Evolutionary conservation across 805 yeast species (phyloP).

Genomic region (Lipomyces spencermartinsiae): DNA sequence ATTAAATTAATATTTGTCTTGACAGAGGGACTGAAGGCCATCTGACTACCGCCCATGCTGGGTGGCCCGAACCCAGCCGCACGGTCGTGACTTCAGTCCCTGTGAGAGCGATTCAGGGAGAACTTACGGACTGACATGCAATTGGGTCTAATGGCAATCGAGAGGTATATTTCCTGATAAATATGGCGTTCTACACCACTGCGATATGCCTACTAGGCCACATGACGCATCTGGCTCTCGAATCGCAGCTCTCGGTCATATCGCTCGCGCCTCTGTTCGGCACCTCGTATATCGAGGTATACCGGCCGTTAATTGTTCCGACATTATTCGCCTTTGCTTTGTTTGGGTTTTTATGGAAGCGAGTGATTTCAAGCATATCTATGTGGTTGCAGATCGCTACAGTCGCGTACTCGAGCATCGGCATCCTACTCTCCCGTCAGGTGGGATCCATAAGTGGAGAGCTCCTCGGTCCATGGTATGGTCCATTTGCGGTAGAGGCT

Average conservation of each 20-base stretch:
- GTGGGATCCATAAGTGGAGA: constrained; percentile 7
- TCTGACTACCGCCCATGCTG: no score
- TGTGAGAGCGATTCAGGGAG: no score
- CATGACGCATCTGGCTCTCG: constrained; percentile 24
- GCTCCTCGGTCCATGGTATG: constrained; percentile 26
- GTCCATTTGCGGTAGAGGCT: constrained; percentile 22
- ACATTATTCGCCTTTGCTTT: constrained; percentile 11
- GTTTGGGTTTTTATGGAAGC: constrained; percentile 8
- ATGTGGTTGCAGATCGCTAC: constrained; percentile 10
- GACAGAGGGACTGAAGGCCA: no score
- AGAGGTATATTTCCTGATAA: no score
- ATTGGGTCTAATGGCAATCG: no score
- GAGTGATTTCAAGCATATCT: not conserved
- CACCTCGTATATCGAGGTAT: constrained; percentile 9
- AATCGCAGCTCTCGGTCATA: constrained; percentile 12
- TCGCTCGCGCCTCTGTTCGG: constrained; percentile 26
- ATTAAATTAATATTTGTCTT: no score
- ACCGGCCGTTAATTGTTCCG: constrained; percentile 21
- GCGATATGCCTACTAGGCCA: constrained; percentile 16
- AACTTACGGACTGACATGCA: no score
- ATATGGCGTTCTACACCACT: not conserved
- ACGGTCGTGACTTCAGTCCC: no score
- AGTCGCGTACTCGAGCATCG: constrained; percentile 8
- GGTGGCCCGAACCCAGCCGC: no score
- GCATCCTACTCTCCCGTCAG: constrained; percentile 11